Evolutionary conservation across 257 asterid genomes (phyloP).

Genomic region (Solanum raphanifolium): DNA sequence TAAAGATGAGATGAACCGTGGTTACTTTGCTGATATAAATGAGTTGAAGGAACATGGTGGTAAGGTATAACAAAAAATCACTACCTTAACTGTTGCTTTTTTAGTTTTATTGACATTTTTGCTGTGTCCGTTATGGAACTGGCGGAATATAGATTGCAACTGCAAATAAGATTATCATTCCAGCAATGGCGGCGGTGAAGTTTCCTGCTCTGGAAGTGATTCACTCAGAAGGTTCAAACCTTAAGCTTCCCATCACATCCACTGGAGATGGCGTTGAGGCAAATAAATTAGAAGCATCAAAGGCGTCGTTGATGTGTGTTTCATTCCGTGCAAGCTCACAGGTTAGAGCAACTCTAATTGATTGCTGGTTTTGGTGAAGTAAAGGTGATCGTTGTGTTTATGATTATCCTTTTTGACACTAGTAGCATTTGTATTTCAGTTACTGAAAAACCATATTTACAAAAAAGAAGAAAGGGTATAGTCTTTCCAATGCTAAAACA

Average conservation of each 20-base stretch:
- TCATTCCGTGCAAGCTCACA: constrained; percentile 73
- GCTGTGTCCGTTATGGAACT: neutral
- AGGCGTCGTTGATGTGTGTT: constrained; percentile 57
- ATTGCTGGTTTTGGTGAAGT: neutral
- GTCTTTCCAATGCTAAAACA: too few species aligned
- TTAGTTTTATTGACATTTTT: neutral
- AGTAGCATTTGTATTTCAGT: too few species aligned
- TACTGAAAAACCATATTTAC: too few species aligned
- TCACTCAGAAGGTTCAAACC: constrained; percentile 39
- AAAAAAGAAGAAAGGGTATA: too few species aligned
- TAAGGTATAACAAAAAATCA: constrained; percentile 40
- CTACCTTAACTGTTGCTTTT: neutral
- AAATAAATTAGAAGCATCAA: constrained; percentile 28
- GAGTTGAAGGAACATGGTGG: constrained; percentile 82
- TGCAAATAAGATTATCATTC: constrained; percentile 73
- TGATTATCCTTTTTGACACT: neutral
- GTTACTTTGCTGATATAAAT: constrained; percentile 69
- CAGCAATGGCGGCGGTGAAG: constrained; percentile 59
- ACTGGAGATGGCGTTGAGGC: constrained; percentile 10
- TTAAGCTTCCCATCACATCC: constrained; percentile 52
- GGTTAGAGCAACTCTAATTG: constrained; percentile 25
- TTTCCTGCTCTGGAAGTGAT: constrained; percentile 68
- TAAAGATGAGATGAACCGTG: constrained; percentile 82
- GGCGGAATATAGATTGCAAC: constrained; percentile 38
- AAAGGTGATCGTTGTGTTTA: neutral